Evolutionary conservation across 1,139 yeast genomes (phyloP).

Genomic region (Kazachstania sp.): DNA sequence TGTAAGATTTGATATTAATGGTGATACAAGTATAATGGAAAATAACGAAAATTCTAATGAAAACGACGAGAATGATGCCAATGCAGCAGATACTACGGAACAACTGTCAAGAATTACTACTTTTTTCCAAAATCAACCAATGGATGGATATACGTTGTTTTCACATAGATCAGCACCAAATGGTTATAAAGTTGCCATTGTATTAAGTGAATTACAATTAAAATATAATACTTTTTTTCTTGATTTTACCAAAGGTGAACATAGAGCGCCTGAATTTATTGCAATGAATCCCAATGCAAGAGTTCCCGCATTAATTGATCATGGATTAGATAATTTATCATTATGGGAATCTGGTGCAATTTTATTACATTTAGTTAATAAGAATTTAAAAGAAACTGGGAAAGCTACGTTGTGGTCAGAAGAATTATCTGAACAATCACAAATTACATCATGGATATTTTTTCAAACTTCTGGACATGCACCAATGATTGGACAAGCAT

Average conservation of each 20-base stretch:
- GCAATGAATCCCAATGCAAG: conserved; percentile 90
- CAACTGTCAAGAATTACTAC: conserved; percentile 49
- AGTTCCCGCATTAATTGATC: conserved; percentile 90
- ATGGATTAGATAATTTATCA: conserved; percentile 65
- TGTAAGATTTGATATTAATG: conserved; percentile 8
- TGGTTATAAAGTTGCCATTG: conserved; percentile 92
- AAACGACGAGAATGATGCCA: conserved; percentile 8
- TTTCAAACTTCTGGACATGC: conserved; percentile 96
- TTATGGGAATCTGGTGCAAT: conserved; percentile 96
- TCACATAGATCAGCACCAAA: conserved; percentile 92
- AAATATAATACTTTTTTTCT: conserved; percentile 75
- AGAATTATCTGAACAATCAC: conserved; percentile 70
- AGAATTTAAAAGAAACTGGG: conserved; percentile 59
- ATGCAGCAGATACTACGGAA: too few relatives aligned
- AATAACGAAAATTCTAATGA: conserved; percentile 7
- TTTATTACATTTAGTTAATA: conserved; percentile 63
- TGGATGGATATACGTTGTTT: conserved; percentile 78
- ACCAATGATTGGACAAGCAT: conserved; percentile 96
- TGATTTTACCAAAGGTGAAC: conserved; percentile 85
- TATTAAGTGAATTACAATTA: conserved; percentile 72
- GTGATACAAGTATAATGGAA: conserved; percentile 6
- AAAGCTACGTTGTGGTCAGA: conserved; percentile 76
- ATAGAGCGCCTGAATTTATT: conserved; percentile 86
- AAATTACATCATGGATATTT: conserved; percentile 81
- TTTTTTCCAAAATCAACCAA: conserved; percentile 71